Evolutionary conservation across 768 basidiomycete genomes (phyloP), one percentile per base, ranked within the genome.

Genomic region (Pleurotus tuoliensis): DNA sequence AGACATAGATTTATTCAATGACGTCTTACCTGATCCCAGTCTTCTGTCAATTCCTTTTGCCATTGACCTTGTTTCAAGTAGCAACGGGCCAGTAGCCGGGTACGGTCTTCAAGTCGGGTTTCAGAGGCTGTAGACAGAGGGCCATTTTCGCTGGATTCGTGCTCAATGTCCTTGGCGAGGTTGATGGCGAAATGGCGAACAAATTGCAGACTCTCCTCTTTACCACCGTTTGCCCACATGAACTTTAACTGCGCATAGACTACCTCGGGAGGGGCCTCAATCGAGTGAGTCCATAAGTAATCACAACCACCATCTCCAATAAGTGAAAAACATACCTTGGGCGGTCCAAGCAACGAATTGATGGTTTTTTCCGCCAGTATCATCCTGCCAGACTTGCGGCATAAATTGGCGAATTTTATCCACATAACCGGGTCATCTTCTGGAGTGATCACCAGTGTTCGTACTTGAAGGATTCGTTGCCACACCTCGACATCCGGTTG

Each of bases 401-500:
- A 98, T 1, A 98, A 76, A 65, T 99, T 98, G 2, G 96, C 93
- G 66, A 99, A 98, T 72, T 97, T 94, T 72, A 99, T 97, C 94
- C 95, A 98, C 86, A 97, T 98, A 45, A 90, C 83, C 43, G 91
- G 92, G 67, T 98, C 94, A 59, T 97, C 94, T 61, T 91, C 91
- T 0, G 97, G 96, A 47, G 84, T 90, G 24, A 98, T 77, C 20
- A 99, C 94, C 53, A 98, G 79, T 0, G 95, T 93, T 53, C 97
- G 84, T 48, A 99, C 94, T 76, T 98, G 95, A 7, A 99, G 76
- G 54, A 98, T 92, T 16, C 96, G 86, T 69, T 98, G 97, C 97
- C 97, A 99, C 5, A 97, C 94, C 71, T 99, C 97, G 39, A 98
- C 96, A 64, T 98, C 97, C 20, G 93, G 92, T 66, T 98, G 94